Conservation (phyloP, 192 early-diverging fungal species). For the Entrophospora sp. region DNA sequence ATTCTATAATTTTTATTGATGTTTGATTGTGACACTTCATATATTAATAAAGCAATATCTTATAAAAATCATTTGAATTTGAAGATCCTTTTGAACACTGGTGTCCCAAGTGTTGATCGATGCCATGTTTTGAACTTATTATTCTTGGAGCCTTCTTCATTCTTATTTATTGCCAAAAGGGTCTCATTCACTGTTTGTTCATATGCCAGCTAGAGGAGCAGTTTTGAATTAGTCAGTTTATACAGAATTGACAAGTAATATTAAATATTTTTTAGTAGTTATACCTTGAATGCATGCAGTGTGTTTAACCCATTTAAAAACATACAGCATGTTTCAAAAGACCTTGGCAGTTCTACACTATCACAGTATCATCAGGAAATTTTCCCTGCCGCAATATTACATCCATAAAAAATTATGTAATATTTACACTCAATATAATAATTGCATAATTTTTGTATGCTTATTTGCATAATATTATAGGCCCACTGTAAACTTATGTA, state of each 20-base stretch:
- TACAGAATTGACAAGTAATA: slow-evolving; percentile 5
- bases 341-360: slow-evolving; percentile 9
- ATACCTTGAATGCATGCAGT: slow-evolving; percentile 5
- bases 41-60: neutral
- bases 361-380: too few species aligned
- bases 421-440: too few species aligned
- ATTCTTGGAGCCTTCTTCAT: neutral
- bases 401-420: too few species aligned
- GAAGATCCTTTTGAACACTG: neutral
- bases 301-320: slow-evolving; percentile 14
- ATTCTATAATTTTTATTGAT: neutral
- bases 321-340: slow-evolving; percentile 4
- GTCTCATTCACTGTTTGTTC: neutral
- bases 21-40: neutral
- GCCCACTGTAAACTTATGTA: too few species aligned
- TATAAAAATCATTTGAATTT: slow-evolving; percentile 2
- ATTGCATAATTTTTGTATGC: too few species aligned
- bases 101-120: slow-evolving; percentile 9
- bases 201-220: slow-evolving; percentile 4
- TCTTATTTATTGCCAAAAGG: slow-evolving; percentile 1
- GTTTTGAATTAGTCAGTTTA: slow-evolving; percentile 15
- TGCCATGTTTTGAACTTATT: slow-evolving; percentile 8
- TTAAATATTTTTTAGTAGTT: neutral
- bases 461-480: too few species aligned
- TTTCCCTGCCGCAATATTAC: too few species aligned